Evolutionary conservation across 768 basidiomycete genomes (phyloP).

Genomic region (Pholiota conissans): DNA sequence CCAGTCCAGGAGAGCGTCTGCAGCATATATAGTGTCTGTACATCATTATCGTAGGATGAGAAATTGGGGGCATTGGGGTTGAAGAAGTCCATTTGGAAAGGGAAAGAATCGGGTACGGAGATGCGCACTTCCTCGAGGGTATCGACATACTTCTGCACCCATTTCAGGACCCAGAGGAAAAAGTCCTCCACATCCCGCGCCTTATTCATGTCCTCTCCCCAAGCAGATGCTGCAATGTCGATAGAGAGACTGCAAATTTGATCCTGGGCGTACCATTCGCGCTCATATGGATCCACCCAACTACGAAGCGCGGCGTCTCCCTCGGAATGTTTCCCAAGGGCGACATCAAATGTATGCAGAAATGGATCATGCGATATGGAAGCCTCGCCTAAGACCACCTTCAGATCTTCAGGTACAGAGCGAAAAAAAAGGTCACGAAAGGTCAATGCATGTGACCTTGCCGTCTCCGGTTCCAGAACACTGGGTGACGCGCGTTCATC

Average conservation of each 20-base stretch:
- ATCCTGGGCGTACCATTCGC: not conserved
- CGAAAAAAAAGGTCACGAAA: not conserved
- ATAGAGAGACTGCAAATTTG: not conserved
- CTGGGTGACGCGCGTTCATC: not conserved
- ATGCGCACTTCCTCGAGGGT: not conserved
- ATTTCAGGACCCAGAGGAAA: not conserved
- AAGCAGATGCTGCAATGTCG: not conserved
- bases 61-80: not conserved
- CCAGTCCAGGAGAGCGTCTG: not conserved
- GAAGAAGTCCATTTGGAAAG: not conserved
- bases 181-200: not conserved
- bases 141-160: not conserved
- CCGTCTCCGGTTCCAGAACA: not conserved
- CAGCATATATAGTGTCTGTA: not conserved
- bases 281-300: not conserved
- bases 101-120: not conserved
- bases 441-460: not conserved
- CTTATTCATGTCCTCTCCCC: not conserved
- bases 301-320: not conserved
- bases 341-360: not conserved
- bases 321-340: not conserved
- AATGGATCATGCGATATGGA: not conserved
- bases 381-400: not conserved
- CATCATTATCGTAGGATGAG: not conserved
- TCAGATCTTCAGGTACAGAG: not conserved